Conservation (phyloP, 352 stramenopile species). For the Halophytophthora batemanensis region DNA sequence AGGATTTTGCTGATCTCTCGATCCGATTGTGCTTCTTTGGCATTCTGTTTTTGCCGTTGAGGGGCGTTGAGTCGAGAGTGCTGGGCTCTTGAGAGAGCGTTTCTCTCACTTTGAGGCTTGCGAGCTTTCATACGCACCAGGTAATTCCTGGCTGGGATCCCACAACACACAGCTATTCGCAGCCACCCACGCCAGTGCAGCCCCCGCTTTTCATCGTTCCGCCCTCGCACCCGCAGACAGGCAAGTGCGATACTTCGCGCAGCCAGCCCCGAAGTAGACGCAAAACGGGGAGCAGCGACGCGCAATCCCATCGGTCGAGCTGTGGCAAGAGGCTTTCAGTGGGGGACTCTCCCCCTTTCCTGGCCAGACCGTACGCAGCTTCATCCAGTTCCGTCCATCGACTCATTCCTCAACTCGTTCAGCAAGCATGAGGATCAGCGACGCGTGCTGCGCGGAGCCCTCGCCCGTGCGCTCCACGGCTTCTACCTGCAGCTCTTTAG, state of each 20-base stretch:
- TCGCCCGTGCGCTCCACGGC: slow-evolving; percentile 28
- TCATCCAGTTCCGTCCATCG: slow-evolving; percentile 4
- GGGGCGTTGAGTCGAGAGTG: no score
- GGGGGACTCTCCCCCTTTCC: no score
- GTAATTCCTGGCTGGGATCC: no score
- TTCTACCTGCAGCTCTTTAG: slow-evolving; percentile 28
- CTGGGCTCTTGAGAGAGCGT: no score
- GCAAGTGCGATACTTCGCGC: slow-evolving; percentile 17
- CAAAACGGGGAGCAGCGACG: slow-evolving; percentile 1
- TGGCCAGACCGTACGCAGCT: no score
- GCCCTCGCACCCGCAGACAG: slow-evolving; percentile 18
- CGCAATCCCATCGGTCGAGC: no score
- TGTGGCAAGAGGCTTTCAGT: no score
- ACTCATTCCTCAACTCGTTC: slow-evolving; percentile 2
- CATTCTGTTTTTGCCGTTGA: no score
- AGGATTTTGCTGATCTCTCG: no score
- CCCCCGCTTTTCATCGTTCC: slow-evolving; percentile 5
- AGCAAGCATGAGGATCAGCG: slow-evolving; percentile 22
- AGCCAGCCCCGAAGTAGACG: slow-evolving; percentile 17
- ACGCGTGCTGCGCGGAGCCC: slow-evolving; percentile 15
- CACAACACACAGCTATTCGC: slow-evolving; percentile 13
- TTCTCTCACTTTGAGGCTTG: no score
- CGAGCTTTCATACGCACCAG: no score
- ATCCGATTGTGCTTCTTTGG: no score
- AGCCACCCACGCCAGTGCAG: background rate